phyloP scores from a whole-genome alignment of 345 rosid genomes.

The Eucalyptus rudis region DNA sequence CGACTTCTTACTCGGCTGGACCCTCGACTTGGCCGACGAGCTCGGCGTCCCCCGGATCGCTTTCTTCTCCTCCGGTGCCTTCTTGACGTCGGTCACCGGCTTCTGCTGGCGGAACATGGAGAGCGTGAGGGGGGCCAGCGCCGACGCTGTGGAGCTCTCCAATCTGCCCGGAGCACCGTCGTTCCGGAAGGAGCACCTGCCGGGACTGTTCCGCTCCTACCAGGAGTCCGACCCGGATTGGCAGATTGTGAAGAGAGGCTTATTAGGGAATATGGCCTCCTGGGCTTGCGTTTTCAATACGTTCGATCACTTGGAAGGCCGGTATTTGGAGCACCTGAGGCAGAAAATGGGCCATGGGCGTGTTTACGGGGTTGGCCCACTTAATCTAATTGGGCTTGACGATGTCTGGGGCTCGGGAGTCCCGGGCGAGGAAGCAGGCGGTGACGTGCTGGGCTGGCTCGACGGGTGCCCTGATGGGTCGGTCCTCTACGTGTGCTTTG shows the following conservation, averaged over 20 bases:
- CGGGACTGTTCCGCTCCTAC: constrained; percentile 16
- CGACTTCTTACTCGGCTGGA: constrained; percentile 75
- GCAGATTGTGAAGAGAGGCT: constrained; percentile 9
- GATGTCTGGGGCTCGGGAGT: not conserved
- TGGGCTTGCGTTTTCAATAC: constrained; percentile 39
- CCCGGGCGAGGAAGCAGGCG: not conserved
- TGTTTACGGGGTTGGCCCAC: constrained; percentile 48
- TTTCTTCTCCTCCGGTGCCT: constrained; percentile 28
- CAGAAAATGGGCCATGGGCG: constrained; percentile 20
- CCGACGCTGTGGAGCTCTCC: constrained; percentile 11
- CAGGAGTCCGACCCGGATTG: constrained; percentile 15
- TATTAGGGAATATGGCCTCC: constrained; percentile 14
- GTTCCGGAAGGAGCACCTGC: constrained; percentile 35
- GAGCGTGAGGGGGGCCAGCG: not conserved
- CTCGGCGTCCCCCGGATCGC: constrained; percentile 30
- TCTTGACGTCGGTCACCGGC: constrained; percentile 7
- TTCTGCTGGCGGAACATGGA: constrained; percentile 14
- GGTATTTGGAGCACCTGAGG: constrained; percentile 19
- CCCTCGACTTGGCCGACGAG: constrained; percentile 16
- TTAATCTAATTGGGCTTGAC: constrained; percentile 19
- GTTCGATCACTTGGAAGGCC: constrained; percentile 28
- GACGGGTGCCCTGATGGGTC: constrained; percentile 36
- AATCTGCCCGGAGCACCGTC: constrained; percentile 39
- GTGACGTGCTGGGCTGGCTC: constrained; percentile 26
- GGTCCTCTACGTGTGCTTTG: constrained; percentile 56